Conservation (phyloP, 257 asterid species). For the Orobanche coerulescens region DNA sequence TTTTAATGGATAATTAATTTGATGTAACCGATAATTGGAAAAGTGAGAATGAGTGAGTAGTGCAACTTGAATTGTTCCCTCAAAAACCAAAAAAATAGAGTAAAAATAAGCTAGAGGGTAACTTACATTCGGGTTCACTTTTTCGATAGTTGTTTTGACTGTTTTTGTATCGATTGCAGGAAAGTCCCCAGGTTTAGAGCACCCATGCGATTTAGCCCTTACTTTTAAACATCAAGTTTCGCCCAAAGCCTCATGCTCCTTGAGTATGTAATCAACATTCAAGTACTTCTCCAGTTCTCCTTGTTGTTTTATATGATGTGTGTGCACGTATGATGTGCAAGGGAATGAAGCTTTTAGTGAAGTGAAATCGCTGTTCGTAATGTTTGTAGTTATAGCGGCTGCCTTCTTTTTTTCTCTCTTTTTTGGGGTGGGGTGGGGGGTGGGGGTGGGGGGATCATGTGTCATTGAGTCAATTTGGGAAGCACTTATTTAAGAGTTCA, state of each 20-base stretch:
- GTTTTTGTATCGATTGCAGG: conserved; percentile 32
- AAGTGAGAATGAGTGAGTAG: not conserved
- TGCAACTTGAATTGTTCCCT: not conserved
- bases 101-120: no score
- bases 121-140: not conserved
- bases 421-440: not conserved
- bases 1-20: not conserved
- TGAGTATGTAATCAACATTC: conserved; percentile 11
- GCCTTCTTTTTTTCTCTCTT: not conserved
- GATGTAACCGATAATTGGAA: not conserved
- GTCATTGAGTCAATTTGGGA: not conserved
- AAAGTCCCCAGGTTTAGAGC: conserved; percentile 61
- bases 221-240: conserved; percentile 33
- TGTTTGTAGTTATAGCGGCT: conserved; percentile 12
- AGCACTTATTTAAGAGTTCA: not conserved
- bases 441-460: not conserved
- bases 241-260: conserved; percentile 6
- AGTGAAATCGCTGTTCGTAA: not conserved
- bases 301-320: not conserved
- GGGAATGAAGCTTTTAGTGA: conserved; percentile 16
- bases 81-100: no score
- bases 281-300: conserved; percentile 9
- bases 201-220: conserved; percentile 62
- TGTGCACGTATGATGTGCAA: conserved; percentile 16
- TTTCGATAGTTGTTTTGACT: not conserved